Conservation (phyloP, 1,139 yeast species). For the Pichia sp. region DNA sequence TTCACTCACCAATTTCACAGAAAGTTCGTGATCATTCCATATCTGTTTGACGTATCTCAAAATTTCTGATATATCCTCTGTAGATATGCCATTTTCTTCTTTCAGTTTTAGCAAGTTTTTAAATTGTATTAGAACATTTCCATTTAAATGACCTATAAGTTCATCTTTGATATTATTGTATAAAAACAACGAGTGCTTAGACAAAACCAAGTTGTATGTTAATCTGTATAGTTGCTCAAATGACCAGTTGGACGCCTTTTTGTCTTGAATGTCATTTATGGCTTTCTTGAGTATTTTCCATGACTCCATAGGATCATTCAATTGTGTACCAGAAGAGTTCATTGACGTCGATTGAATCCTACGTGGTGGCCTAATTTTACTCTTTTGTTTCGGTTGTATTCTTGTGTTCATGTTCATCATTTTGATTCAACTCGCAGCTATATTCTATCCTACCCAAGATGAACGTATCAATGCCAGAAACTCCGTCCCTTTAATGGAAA, state of each 20-base stretch:
- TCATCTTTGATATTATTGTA: slow-evolving; percentile 54
- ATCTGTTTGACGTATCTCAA: slow-evolving; percentile 39
- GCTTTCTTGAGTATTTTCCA: slow-evolving; percentile 74
- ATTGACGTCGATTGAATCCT: slow-evolving; percentile 29
- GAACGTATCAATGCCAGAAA: too few relatives aligned
- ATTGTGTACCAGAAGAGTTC: slow-evolving; percentile 24
- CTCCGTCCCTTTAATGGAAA: too few relatives aligned
- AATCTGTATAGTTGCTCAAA: slow-evolving; percentile 81
- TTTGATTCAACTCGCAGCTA: too few relatives aligned
- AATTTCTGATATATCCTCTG: slow-evolving; percentile 25
- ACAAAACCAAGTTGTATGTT: slow-evolving; percentile 70
- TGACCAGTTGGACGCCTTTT: slow-evolving; percentile 68
- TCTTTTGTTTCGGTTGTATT: slow-evolving; percentile 15
- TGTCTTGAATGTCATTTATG: slow-evolving; percentile 63
- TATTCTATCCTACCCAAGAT: too few relatives aligned
- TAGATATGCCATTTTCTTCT: neutral
- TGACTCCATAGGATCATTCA: slow-evolving; percentile 48
- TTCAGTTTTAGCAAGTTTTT: slow-evolving; percentile 1
- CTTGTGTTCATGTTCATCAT: slow-evolving; percentile 16
- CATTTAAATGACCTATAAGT: slow-evolving; percentile 42
- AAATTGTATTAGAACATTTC: slow-evolving; percentile 12
- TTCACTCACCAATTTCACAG: slow-evolving; percentile 79
- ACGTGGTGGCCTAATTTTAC: slow-evolving; percentile 71
- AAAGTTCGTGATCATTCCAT: slow-evolving; percentile 72
- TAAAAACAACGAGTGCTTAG: slow-evolving; percentile 63